Conservation (phyloP, 2,329 filamentous ascomycete species). For the Alternaria alternata region DNA sequence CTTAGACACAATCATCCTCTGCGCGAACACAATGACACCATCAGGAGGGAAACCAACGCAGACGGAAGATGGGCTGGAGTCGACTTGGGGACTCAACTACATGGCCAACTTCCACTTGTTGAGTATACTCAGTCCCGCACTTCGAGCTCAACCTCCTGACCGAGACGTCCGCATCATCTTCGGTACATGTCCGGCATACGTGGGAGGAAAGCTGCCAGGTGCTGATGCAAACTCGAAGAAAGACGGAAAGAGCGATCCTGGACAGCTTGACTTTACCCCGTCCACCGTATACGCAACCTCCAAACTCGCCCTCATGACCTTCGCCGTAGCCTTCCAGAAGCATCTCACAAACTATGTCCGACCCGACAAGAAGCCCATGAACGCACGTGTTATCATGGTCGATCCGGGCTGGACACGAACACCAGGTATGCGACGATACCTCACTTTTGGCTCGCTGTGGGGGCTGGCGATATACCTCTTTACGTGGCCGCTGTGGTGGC, state of each 20-base stretch:
- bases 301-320: constrained; percentile 82
- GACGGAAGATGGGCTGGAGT: constrained; percentile 83
- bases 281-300: constrained; percentile 59
- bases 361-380: constrained; percentile 83
- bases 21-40: constrained; percentile 79
- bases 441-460: constrained; percentile 83
- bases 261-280: constrained; percentile 52
- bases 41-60: constrained; percentile 66
- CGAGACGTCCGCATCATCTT: constrained; percentile 90
- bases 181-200: constrained; percentile 87
- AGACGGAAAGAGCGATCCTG: constrained; percentile 31
- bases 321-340: constrained; percentile 90
- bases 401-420: constrained; percentile 88
- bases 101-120: constrained; percentile 95
- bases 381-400: constrained; percentile 82
- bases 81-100: constrained; percentile 94
- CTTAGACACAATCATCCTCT: constrained; percentile 89
- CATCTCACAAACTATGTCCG: constrained; percentile 85
- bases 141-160: constrained; percentile 91
- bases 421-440: constrained; percentile 85
- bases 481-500: constrained; percentile 83
- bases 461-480: constrained; percentile 79
- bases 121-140: constrained; percentile 86
- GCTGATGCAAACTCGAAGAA: constrained; percentile 67
- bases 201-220: constrained; percentile 73